Conservation (phyloP, 164 flowering plant species). For the Nymphaea thermarum region DNA sequence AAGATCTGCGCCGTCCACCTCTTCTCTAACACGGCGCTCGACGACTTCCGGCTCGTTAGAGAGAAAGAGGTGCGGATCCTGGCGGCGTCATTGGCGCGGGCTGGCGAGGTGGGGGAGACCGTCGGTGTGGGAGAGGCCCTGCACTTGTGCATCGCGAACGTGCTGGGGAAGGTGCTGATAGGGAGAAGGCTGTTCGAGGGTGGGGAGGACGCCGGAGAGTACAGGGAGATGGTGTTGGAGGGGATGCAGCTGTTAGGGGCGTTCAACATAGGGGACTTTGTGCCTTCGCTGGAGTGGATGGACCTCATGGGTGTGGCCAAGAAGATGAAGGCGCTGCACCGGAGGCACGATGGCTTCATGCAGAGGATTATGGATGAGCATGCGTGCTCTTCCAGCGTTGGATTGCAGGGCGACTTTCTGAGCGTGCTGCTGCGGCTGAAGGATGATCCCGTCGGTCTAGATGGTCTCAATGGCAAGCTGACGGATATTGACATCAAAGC, state of each 20-base stretch:
- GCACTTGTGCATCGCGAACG: slow-evolving; percentile 60
- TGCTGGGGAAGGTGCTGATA: slow-evolving; percentile 54
- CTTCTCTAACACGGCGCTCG: slow-evolving; percentile 70
- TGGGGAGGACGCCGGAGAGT: slow-evolving; percentile 40
- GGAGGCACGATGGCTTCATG: slow-evolving; percentile 47
- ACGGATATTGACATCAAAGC: slow-evolving; percentile 78
- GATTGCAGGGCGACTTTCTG: slow-evolving; percentile 29
- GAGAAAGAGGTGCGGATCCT: slow-evolving; percentile 54
- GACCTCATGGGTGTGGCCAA: slow-evolving; percentile 57
- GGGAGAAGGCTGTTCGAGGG: slow-evolving; percentile 63
- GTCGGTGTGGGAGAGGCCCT: slow-evolving; percentile 41
- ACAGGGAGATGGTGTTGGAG: slow-evolving; percentile 72
- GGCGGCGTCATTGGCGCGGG: slow-evolving; percentile 20
- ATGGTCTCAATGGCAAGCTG: slow-evolving; percentile 30
- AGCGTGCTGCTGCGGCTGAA: slow-evolving; percentile 39
- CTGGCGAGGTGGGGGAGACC: slow-evolving; percentile 1
- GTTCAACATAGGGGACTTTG: slow-evolving; percentile 65
- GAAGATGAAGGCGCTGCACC: slow-evolving; percentile 68
- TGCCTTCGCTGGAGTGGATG: slow-evolving; percentile 58
- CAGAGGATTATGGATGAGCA: slow-evolving; percentile 44
- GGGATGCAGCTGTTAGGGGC: slow-evolving; percentile 63
- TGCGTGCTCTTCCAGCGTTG: neutral
- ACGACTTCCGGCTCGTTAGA: slow-evolving; percentile 53
- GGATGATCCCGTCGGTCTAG: slow-evolving; percentile 23
- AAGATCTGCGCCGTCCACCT: slow-evolving; percentile 68